Base-by-base conservation (phyloP, 192 early-diverging fungal species). In the Coemansia erecta region DNA sequence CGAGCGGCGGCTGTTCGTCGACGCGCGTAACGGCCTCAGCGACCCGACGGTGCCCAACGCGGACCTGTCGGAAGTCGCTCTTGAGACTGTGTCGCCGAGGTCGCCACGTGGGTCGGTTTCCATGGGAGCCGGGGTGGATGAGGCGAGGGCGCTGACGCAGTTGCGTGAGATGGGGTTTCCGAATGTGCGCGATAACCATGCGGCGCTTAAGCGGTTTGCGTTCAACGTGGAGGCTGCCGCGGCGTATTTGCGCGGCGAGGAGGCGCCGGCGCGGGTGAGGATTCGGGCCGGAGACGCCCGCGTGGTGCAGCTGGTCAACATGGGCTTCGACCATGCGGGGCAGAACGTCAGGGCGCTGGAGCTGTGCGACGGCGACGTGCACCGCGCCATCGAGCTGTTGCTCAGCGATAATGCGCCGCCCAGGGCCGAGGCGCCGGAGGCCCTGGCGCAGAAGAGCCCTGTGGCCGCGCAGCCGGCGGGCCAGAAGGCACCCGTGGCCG, bases 81-180 rank as follows among this genome's bases (percentile, higher is more conserved):
- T 18, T 11, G 14, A 12, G 19, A 13, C n/a, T n/a, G 10, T 21
- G 8, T 33, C 17, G 39, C 40, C 40, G 1, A 56, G 13, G 43
- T 56, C 67, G 4, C 48, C 52, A 35, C 67, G 54, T 53, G 68
- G 56, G 51, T 47, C 63, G 2, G 54, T 58, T 17, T 35, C 43
- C 11, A 45, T 19, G 19, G 55, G 53, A 3, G 10, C 41, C 0
- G 61, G n/a, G n/a, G n/a, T n/a, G n/a, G n/a, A 57, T 56, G 65
- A 80, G 59, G 81, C 78, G 2, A 35, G 46, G 26, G 70, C 74
- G 19, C 60, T 82, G 35, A 80, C 69, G 1, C 64, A 77, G 28
- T 64, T 89, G 43, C 84, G 68, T 8, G 83, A 85, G 46, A 88
- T 95, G 91, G 95, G 95, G n/a, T 97, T 97, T 69, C 75, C 64